Evolutionary conservation across 345 rosid genomes (phyloP).

Genomic region (Crucihimalaya himalaica): DNA sequence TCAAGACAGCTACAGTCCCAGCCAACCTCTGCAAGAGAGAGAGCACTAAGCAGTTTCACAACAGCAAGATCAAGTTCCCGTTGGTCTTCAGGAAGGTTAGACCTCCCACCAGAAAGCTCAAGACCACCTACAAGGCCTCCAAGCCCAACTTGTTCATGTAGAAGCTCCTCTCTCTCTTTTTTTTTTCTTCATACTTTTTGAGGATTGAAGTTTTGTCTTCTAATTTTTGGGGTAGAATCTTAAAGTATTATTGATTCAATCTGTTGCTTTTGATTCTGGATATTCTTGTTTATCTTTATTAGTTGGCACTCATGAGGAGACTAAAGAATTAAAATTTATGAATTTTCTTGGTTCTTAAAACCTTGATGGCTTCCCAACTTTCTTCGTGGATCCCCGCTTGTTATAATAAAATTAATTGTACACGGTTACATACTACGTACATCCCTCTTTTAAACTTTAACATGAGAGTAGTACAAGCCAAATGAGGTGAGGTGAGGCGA

Average conservation of each 20-base stretch:
- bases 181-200: neutral
- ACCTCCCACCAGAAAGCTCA: slow-evolving; percentile 59
- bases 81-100: slow-evolving; percentile 51
- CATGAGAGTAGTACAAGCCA: too few species aligned
- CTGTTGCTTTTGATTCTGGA: slow-evolving; percentile 5
- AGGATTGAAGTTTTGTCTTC: slow-evolving; percentile 6
- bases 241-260: slow-evolving; percentile 1
- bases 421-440: too few species aligned
- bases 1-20: slow-evolving; percentile 59
- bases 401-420: too few species aligned
- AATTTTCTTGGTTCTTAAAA: neutral
- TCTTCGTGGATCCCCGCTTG: too few species aligned
- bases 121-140: slow-evolving; percentile 59
- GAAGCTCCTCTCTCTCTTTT: neutral
- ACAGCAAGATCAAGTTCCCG: slow-evolving; percentile 54
- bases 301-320: neutral
- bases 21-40: slow-evolving; percentile 56
- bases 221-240: slow-evolving; percentile 15
- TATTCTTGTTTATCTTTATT: slow-evolving; percentile 1
- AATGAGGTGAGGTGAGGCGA: too few species aligned
- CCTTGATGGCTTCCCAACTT: too few species aligned
- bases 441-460: too few species aligned
- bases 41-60: slow-evolving; percentile 62
- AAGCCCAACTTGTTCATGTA: slow-evolving; percentile 59
- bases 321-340: neutral